Evolutionary conservation across 345 rosid species (phyloP), one percentile per base, ranked within the genome.

Genomic region (Draba incana): DNA sequence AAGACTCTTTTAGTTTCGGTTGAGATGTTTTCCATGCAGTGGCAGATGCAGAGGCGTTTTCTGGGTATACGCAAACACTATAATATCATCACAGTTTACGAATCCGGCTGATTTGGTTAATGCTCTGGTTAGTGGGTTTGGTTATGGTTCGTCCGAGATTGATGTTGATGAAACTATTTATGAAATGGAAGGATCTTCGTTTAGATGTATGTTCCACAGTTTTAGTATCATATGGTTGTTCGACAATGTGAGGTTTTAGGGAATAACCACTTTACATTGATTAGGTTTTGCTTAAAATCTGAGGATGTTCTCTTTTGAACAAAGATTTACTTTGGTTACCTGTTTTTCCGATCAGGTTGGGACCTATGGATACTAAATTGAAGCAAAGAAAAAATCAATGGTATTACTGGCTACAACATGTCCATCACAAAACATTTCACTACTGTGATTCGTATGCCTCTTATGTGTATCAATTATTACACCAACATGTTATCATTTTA

Each of bases 41-140:
- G 42, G 95, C 92, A 5, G 97, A 93, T 76, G 98, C 99, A 8
- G 97, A 94, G 72, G 96, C 96, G 4, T 78, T 94, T 65, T 39
- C 87, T 20, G 69, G 97, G 83, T 57, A 76, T 94, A 16, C 0
- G 72, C 97, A 20, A 86, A 69, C 76, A 74, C 96, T 1, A 68
- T 91, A 78, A 80, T 84, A 64, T 71, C 84, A 38, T 89, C 95
- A 2, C 85, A 81, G 37, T 79, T 85, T 58, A 70, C 71, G 51
- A 88, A 78, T 39, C 95, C 93, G 0, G 79, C 85, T 9, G 95
- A 91, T 44, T 91, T 87, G 62, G 76, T 87, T 38, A 76, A 77
- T 62, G 54, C 80, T 77, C 74, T 94, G 63, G 53, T 82, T 10
- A 31, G 66, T 8, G 80, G 81, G 57, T 94, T 84, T 57, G 84